Percentiles rank a stretch among this genome's conserved stretches.
Conservation (phyloP, 768 basidiomycete species). For the Russula lepida region DNA sequence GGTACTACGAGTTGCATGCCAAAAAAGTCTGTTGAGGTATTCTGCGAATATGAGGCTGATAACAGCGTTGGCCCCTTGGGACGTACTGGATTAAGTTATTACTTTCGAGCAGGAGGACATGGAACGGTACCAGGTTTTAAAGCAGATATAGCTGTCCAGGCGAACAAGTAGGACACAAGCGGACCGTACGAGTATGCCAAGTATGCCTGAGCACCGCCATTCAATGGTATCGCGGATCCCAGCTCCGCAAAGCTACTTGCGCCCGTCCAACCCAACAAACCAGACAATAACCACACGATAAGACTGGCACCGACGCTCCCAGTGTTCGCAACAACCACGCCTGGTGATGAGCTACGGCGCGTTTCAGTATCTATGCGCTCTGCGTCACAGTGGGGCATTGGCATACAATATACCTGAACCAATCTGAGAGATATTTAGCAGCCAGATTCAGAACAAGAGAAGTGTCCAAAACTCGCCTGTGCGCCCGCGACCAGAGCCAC, state of each 20-base stretch:
- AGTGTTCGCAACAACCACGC: slow-evolving; percentile 82
- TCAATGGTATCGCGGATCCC: slow-evolving; percentile 78
- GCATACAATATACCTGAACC: slow-evolving; percentile 91
- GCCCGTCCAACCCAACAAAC: slow-evolving; percentile 89
- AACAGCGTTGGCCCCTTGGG: slow-evolving; percentile 65
- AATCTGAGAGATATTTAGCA: slow-evolving; percentile 38
- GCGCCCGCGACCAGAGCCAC: slow-evolving; percentile 77
- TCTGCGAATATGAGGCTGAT: slow-evolving; percentile 86
- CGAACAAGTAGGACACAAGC: slow-evolving; percentile 81
- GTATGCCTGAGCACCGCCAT: slow-evolving; percentile 65
- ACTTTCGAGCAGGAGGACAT: not conserved
- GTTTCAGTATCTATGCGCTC: slow-evolving; percentile 4
- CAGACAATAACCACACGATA: slow-evolving; percentile 74
- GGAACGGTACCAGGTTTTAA: slow-evolving; percentile 61
- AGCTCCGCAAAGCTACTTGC: slow-evolving; percentile 91
- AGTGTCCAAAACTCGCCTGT: slow-evolving; percentile 42
- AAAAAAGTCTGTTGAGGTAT: slow-evolving; percentile 86
- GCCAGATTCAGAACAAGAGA: not conserved
- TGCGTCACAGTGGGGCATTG: not conserved
- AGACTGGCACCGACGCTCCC: slow-evolving; percentile 87
- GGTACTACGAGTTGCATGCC: slow-evolving; percentile 61
- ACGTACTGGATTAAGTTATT: slow-evolving; percentile 2
- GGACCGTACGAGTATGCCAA: slow-evolving; percentile 85
- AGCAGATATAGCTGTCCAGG: slow-evolving; percentile 90
- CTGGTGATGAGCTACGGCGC: slow-evolving; percentile 73